These are phyloP conservation scores for Emmonsia crescens DNA, from an alignment of 2,329 filamentous ascomycete species.

Conservation along the genomic window DNA sequence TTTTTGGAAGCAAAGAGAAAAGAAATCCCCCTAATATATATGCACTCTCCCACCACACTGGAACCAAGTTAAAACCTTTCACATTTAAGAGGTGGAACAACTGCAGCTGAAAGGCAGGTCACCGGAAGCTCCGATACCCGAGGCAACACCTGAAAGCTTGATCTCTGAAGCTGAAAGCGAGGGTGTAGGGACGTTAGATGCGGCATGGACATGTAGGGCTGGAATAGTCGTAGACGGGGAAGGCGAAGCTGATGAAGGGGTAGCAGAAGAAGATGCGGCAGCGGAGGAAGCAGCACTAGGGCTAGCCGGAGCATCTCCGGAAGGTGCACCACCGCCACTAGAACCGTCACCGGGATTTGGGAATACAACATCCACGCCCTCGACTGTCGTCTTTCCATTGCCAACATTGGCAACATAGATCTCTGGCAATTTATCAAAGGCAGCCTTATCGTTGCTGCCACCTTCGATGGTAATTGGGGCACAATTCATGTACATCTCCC, in stretches of 20 bases:
- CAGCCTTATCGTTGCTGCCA: background rate
- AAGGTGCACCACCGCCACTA: background rate
- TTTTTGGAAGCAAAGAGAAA: background rate
- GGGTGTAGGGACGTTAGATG: background rate
- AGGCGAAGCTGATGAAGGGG: background rate
- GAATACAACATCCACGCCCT: conserved; percentile 7
- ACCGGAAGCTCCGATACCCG: background rate
- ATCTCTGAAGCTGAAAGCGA: background rate
- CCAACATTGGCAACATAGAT: conserved; percentile 10
- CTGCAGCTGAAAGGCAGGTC: background rate
- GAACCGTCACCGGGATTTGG: conserved; percentile 1
- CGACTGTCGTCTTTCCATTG: conserved; percentile 5
- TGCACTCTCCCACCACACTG: background rate
- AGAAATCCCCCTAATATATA: background rate
- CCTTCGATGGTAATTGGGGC: conserved; percentile 53
- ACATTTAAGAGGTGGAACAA: background rate
- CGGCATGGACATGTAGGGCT: background rate
- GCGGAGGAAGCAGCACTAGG: background rate
- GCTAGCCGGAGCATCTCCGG: background rate
- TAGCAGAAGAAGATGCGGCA: background rate
- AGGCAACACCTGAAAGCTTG: background rate
- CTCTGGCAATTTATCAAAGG: conserved; percentile 6
- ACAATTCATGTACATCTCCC: conserved; percentile 65
- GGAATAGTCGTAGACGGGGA: background rate
- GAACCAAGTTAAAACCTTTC: background rate